Conservation (phyloP, 768 basidiomycete species). For the Rubroboletus pulcherrimus region DNA sequence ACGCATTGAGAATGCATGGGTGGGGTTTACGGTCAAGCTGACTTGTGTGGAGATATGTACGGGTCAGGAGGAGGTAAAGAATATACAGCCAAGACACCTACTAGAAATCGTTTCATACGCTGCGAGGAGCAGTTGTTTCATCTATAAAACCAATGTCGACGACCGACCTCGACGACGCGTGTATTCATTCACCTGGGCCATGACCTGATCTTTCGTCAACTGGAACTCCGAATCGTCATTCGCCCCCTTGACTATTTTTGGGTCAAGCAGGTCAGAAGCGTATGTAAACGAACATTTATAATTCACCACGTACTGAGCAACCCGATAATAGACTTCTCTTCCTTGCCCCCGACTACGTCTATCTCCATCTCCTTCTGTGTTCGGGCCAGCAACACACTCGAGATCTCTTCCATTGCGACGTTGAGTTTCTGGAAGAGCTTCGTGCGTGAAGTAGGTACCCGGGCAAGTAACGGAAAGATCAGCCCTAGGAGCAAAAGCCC, state of each 20-base stretch:
- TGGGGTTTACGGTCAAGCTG: conserved; percentile 8
- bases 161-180: no score
- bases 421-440: conserved; percentile 28
- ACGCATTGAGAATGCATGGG: background rate
- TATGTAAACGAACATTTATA: conserved; percentile 14
- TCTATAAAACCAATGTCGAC: background rate
- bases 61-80: background rate
- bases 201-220: conserved; percentile 26
- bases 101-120: conserved; percentile 23
- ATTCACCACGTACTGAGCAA: conserved; percentile 14
- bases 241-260: conserved; percentile 35
- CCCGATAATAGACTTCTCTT: conserved; percentile 26
- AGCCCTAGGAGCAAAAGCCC: conserved; percentile 35
- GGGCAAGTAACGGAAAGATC: conserved; percentile 33
- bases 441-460: conserved; percentile 35
- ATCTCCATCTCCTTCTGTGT: conserved; percentile 32
- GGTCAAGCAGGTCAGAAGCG: background rate
- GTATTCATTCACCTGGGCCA: conserved; percentile 17
- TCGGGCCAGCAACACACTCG: conserved; percentile 35
- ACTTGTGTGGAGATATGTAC: conserved; percentile 5
- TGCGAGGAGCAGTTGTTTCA: conserved; percentile 15
- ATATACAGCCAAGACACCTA: background rate
- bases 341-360: conserved; percentile 15
- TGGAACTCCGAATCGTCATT: conserved; percentile 18
- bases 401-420: conserved; percentile 36